Evolutionary conservation across 768 basidiomycete species (phyloP).

Genomic region (Pleurotus citrinopileatus): DNA sequence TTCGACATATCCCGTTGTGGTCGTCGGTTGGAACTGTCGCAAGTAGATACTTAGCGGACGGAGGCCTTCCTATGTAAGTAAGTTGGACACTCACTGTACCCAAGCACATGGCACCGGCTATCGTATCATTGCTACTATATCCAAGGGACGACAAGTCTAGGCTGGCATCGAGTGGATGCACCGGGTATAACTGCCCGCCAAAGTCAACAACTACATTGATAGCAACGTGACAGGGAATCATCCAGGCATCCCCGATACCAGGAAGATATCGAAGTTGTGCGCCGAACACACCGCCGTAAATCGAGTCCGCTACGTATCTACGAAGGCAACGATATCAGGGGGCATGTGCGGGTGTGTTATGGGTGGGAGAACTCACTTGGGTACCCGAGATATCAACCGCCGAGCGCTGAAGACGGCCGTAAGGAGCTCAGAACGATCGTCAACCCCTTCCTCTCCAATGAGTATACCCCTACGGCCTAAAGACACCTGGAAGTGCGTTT

Average conservation of each 20-base stretch:
- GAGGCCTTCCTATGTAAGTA: not conserved
- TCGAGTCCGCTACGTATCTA: constrained; percentile 32
- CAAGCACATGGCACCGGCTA: constrained; percentile 35
- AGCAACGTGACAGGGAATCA: constrained; percentile 59
- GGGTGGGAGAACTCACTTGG: not conserved
- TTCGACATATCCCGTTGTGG: constrained; percentile 56
- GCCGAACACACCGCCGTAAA: constrained; percentile 56
- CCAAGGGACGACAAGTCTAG: constrained; percentile 29
- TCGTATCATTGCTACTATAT: constrained; percentile 21
- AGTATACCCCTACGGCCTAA: not conserved
- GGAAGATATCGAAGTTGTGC: constrained; percentile 44
- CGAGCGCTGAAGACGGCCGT: not conserved
- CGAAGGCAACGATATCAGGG: not conserved
- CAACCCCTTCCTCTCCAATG: not conserved
- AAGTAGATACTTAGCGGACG: not conserved
- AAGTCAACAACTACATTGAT: constrained; percentile 68
- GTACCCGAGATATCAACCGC: not conserved
- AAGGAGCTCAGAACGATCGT: not conserved
- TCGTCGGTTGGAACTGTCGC: constrained; percentile 62
- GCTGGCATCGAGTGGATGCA: constrained; percentile 66
- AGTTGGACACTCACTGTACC: constrained; percentile 23
- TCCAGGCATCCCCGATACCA: constrained; percentile 49
- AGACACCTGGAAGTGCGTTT: not conserved
- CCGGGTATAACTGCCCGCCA: constrained; percentile 49
- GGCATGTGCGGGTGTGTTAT: not conserved